phyloP scores from a whole-genome alignment of 2,329 filamentous ascomycete genomes.

The Pestalotiopsis sp. region DNA sequence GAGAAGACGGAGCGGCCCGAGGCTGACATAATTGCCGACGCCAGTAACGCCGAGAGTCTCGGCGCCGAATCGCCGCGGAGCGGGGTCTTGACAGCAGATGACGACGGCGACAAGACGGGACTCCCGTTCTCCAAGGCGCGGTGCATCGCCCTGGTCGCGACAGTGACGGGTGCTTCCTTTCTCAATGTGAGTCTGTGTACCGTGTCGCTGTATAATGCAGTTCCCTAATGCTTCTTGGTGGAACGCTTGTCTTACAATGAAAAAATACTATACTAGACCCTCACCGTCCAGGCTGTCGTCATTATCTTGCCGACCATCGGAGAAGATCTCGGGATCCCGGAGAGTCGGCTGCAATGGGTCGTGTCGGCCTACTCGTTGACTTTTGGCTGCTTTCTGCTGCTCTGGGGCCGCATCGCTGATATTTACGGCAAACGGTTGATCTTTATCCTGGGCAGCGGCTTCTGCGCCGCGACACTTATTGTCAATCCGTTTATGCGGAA shows the following conservation, averaged over 20 bases:
- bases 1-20: not conserved
- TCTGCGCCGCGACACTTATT: conserved; percentile 61
- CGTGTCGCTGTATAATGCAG: not conserved
- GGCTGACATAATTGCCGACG: not conserved
- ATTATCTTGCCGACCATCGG: conserved; percentile 67
- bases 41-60: not conserved
- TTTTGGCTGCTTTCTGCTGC: conserved; percentile 68
- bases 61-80: not conserved
- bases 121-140: conserved; percentile 50
- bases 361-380: conserved; percentile 67
- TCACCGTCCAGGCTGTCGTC: conserved; percentile 54
- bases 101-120: conserved; percentile 16
- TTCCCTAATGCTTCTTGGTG: not conserved
- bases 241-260: conserved; percentile 19
- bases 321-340: conserved; percentile 56
- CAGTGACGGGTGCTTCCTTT: conserved; percentile 58
- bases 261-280: not conserved
- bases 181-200: conserved; percentile 47
- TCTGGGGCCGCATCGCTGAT: conserved; percentile 70
- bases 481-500: conserved; percentile 66
- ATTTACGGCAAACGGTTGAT: conserved; percentile 68
- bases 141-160: conserved; percentile 57
- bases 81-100: conserved; percentile 14
- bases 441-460: conserved; percentile 65
- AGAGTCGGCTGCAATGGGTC: conserved; percentile 65